Conservation (phyloP, 345 rosid genomes). For the Lepidium didymum region DNA sequence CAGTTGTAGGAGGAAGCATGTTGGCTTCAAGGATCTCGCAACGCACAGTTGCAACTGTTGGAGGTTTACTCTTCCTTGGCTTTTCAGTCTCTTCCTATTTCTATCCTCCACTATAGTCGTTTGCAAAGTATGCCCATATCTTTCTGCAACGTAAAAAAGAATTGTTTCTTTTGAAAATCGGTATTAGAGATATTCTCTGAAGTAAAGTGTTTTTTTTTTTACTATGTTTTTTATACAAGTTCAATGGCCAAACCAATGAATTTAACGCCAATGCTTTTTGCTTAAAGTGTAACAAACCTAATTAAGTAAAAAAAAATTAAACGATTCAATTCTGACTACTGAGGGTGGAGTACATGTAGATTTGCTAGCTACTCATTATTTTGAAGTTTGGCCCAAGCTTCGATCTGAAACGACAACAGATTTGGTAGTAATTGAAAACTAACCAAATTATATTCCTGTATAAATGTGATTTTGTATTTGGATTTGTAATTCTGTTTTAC, state of each 20-base stretch:
- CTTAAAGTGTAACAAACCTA: neutral
- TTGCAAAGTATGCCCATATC: neutral
- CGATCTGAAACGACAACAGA: neutral
- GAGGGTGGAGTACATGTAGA: neutral
- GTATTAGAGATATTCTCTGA: neutral
- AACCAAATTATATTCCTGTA: no score
- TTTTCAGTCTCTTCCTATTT: slow-evolving; percentile 90
- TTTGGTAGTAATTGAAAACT: no score
- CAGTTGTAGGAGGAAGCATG: slow-evolving; percentile 99
- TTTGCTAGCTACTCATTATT: neutral
- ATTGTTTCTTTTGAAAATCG: neutral
- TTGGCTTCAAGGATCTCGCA: slow-evolving; percentile 93
- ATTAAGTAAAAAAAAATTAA: neutral
- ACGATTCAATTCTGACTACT: neutral
- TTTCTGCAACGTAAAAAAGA: neutral
- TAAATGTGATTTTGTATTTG: no score
- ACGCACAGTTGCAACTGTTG: slow-evolving; percentile 82
- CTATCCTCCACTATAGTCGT: slow-evolving; percentile 79
- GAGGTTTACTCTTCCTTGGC: slow-evolving; percentile 90
- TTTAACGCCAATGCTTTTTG: neutral
- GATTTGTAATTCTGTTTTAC: no score
- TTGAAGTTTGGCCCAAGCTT: neutral
- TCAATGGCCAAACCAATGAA: neutral
- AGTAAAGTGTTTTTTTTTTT: neutral
- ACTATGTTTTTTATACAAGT: neutral